A percentile compares a stretch with the other conserved stretches of the same genome.
These are phyloP conservation scores for Zymoseptoria tritici DNA, from an alignment of 2,329 filamentous ascomycete species.

Conservation along the genomic window DNA sequence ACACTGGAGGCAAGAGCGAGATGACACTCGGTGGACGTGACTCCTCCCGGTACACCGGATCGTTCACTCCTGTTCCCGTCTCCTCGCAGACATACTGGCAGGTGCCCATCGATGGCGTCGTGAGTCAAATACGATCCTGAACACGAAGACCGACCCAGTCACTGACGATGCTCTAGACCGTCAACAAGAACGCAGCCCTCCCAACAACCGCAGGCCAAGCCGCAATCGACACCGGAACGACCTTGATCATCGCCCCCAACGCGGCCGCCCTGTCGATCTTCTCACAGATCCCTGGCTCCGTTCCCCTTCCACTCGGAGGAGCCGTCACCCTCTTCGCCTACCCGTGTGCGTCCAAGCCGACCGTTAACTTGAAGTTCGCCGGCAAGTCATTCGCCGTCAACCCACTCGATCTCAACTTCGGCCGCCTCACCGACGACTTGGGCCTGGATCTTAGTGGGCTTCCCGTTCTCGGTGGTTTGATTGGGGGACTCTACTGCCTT, in stretches of 20 bases:
- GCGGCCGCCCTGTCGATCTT: conserved; percentile 26
- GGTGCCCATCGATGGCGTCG: conserved; percentile 19
- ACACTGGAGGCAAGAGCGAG: conserved; percentile 17
- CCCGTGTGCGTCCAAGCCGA: conserved; percentile 26
- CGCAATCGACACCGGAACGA: conserved; percentile 26
- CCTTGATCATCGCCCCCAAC: conserved; percentile 29
- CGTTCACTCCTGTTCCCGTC: conserved; percentile 20
- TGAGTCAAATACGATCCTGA: neutral
- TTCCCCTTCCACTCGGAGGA: conserved; percentile 20
- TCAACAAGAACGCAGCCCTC: conserved; percentile 7
- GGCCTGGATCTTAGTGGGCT: conserved; percentile 8
- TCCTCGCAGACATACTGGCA: conserved; percentile 23
- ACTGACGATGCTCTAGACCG: conserved; percentile 3
- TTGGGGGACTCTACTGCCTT: conserved; percentile 11
- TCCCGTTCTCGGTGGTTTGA: conserved; percentile 1
- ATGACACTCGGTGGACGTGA: conserved; percentile 23
- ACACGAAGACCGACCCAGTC: neutral
- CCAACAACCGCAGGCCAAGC: conserved; percentile 14
- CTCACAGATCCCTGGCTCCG: conserved; percentile 28
- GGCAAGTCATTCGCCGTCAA: conserved; percentile 23
- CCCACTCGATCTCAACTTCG: conserved; percentile 18
- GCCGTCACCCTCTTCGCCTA: conserved; percentile 26
- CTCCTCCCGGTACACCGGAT: conserved; percentile 16
- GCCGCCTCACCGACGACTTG: conserved; percentile 11
- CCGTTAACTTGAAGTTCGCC: conserved; percentile 21